A percentile compares a stretch with the other conserved stretches of the same genome.
Evolutionary conservation across 139 green algal genomes (phyloP).

Genomic region (Coccomyxa sp.): DNA sequence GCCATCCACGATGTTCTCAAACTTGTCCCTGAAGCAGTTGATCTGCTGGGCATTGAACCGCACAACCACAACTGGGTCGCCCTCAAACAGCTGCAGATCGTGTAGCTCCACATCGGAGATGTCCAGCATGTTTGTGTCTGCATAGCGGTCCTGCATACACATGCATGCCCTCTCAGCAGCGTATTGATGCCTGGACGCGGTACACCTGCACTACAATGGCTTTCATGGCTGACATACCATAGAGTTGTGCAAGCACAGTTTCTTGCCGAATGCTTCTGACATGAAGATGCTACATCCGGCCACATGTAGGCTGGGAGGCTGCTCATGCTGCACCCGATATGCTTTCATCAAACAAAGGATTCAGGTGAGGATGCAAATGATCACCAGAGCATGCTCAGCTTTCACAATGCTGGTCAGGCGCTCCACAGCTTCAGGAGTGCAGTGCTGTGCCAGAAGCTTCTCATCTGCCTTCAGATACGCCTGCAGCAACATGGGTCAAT

Average conservation of each 20-base stretch:
- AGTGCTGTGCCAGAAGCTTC: conserved; percentile 63
- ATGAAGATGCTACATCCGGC: too few species aligned
- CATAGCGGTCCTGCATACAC: conserved; percentile 40
- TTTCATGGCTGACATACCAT: not conserved
- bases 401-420: conserved; percentile 73
- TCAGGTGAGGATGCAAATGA: not conserved
- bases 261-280: too few species aligned
- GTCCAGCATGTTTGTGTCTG: conserved; percentile 92
- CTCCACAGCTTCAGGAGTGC: conserved; percentile 81
- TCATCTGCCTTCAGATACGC: conserved; percentile 62
- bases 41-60: conserved; percentile 71
- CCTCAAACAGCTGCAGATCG: conserved; percentile 80
- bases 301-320: too few species aligned
- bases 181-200: not conserved
- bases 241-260: not conserved
- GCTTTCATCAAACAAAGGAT: too few species aligned
- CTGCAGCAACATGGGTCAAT: too few species aligned
- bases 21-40: conserved; percentile 75
- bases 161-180: not conserved
- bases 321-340: too few species aligned
- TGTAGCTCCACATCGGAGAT: conserved; percentile 83
- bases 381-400: conserved; percentile 26
- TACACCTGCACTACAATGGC: not conserved
- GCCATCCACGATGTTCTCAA: conserved; percentile 91
- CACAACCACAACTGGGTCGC: conserved; percentile 82